A percentile compares a stretch with the other conserved stretches of the same genome.
These are phyloP conservation scores for Kwoniella sp. DNA, from an alignment of 768 basidiomycete genomes.

Conservation along the genomic window DNA sequence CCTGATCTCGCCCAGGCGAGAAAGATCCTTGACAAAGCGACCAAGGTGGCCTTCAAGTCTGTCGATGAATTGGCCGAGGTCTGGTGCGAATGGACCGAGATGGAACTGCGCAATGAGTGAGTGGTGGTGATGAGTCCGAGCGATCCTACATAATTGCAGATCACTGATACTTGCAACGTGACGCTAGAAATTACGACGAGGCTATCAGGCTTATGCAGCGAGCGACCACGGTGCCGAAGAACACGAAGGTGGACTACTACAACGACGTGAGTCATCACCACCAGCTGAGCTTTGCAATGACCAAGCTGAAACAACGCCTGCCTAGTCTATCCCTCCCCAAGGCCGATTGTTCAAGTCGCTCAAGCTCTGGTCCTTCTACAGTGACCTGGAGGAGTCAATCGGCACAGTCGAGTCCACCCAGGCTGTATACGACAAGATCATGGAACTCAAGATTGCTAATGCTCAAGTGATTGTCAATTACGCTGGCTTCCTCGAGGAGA, in stretches of 20 bases:
- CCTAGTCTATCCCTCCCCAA: conserved; percentile 75
- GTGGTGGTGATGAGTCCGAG: conserved; percentile 44
- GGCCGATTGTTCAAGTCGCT: conserved; percentile 91
- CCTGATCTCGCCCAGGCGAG: conserved; percentile 76
- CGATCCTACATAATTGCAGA: background rate
- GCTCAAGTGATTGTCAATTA: conserved; percentile 97
- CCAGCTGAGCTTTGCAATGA: conserved; percentile 14
- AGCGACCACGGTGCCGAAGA: conserved; percentile 84
- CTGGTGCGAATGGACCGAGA: conserved; percentile 99
- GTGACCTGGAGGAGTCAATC: conserved; percentile 95
- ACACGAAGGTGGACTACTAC: conserved; percentile 84
- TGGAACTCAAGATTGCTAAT: conserved; percentile 94
- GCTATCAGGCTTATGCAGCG: conserved; percentile 93
- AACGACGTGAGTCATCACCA: conserved; percentile 67
- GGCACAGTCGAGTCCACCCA: conserved; percentile 89
- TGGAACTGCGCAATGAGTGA: conserved; percentile 93
- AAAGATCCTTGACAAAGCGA: conserved; percentile 88
- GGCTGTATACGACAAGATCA: conserved; percentile 88
- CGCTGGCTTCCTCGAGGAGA: conserved; percentile 93
- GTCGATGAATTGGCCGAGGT: conserved; percentile 97
- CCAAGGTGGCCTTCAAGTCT: conserved; percentile 84
- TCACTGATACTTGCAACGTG: conserved; percentile 1
- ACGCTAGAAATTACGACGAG: conserved; percentile 83
- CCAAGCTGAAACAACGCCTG: conserved; percentile 3
- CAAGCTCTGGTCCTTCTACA: conserved; percentile 98